Evolutionary conservation across 345 rosid genomes (phyloP).

Genomic region (Acer yangbiense): DNA sequence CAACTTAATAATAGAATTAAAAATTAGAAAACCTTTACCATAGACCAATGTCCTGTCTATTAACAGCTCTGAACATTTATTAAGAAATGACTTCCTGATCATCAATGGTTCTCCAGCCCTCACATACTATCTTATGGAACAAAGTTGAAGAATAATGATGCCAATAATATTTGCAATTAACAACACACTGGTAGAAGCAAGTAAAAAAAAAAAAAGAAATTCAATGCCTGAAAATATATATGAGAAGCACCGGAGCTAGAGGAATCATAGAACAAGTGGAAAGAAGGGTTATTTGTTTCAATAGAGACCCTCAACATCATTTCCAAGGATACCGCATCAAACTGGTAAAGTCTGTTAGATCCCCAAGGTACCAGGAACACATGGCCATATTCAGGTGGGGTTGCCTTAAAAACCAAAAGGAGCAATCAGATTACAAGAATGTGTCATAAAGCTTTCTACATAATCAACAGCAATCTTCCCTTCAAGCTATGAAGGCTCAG

Average conservation of each 20-base stretch:
- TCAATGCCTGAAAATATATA: conserved; percentile 32
- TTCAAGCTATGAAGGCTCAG: conserved; percentile 2
- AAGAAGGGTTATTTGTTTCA: conserved; percentile 33
- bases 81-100: too few relatives aligned
- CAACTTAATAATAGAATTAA: too few relatives aligned
- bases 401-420: conserved; percentile 30
- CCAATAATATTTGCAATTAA: too few relatives aligned
- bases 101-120: too few relatives aligned
- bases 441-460: background rate
- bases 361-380: conserved; percentile 35
- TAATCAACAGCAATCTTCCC: background rate
- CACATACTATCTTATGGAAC: too few relatives aligned
- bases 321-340: conserved; percentile 32
- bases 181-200: background rate
- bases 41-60: too few relatives aligned
- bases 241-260: conserved; percentile 18
- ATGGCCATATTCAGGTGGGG: conserved; percentile 41
- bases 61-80: too few relatives aligned
- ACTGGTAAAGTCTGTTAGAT: conserved; percentile 19
- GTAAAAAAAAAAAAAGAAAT: background rate
- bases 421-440: conserved; percentile 9
- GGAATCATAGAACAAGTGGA: conserved; percentile 33
- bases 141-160: too few relatives aligned
- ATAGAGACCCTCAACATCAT: conserved; percentile 30
- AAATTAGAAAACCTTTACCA: too few relatives aligned